These are phyloP conservation scores for Ramichloridium luteum DNA, from an alignment of 2,329 filamentous ascomycete genomes.

Conservation along the genomic window DNA sequence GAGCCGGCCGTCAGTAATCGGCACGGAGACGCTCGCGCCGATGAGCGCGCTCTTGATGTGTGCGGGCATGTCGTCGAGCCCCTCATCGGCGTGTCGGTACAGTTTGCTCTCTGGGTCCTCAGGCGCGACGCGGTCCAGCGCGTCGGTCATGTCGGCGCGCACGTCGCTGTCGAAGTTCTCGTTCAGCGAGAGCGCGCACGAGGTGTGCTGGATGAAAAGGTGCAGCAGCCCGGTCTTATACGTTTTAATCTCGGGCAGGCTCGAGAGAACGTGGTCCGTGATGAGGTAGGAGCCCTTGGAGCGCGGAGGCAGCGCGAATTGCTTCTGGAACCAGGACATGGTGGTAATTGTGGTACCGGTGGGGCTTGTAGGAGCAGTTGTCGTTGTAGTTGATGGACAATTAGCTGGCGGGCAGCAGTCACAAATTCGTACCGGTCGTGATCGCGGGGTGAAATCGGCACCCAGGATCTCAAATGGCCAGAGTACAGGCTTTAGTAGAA, in stretches of 20 bases:
- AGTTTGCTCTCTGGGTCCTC: slow-evolving; percentile 55
- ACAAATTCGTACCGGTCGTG: slow-evolving; percentile 19
- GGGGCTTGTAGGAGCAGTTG: slow-evolving; percentile 14
- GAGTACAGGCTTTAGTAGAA: slow-evolving; percentile 25
- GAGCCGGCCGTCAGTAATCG: slow-evolving; percentile 75
- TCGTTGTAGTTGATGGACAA: slow-evolving; percentile 17
- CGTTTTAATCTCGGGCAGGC: slow-evolving; percentile 64
- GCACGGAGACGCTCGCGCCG: slow-evolving; percentile 79
- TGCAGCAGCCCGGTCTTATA: slow-evolving; percentile 82
- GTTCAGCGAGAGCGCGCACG: slow-evolving; percentile 79
- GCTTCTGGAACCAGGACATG: slow-evolving; percentile 69
- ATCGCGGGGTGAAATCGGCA: slow-evolving; percentile 22
- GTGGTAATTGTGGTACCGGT: slow-evolving; percentile 4
- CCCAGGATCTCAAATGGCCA: slow-evolving; percentile 18
- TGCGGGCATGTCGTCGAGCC: slow-evolving; percentile 89
- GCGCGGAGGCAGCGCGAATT: slow-evolving; percentile 63
- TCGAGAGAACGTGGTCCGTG: slow-evolving; percentile 58
- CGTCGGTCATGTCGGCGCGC: slow-evolving; percentile 74
- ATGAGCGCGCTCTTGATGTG: slow-evolving; percentile 88
- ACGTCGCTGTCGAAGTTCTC: slow-evolving; percentile 86
- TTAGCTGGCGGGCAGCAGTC: slow-evolving; percentile 22
- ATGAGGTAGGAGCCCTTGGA: slow-evolving; percentile 81
- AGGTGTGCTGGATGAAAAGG: slow-evolving; percentile 92
- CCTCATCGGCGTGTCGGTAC: slow-evolving; percentile 81
- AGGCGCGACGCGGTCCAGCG: slow-evolving; percentile 78